Percentiles rank a stretch among this genome's conserved stretches.
These are phyloP conservation scores for Coemansia sp. DNA, from an alignment of 371 early-diverging fungal genomes.

Conservation along the genomic window DNA sequence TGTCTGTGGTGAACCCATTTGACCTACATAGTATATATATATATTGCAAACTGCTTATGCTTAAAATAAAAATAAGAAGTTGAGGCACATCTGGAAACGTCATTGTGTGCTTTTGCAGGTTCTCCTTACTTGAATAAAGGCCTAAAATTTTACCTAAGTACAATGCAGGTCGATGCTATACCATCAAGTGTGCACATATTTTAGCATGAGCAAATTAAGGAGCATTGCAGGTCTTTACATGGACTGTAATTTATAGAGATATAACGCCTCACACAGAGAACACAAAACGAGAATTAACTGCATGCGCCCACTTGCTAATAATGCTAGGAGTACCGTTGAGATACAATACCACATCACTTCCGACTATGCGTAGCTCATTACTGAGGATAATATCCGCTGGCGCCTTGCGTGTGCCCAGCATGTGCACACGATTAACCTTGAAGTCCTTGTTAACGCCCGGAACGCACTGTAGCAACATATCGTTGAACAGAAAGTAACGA, in stretches of 20 bases:
- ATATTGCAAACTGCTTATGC: too few relatives aligned
- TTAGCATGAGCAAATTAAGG: too few relatives aligned
- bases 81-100: too few relatives aligned
- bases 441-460: conserved; percentile 40
- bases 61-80: too few relatives aligned
- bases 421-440: conserved; percentile 24
- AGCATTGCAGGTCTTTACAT: too few relatives aligned
- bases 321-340: conserved; percentile 26
- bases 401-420: conserved; percentile 22
- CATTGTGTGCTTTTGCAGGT: too few relatives aligned
- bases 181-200: too few relatives aligned
- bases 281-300: conserved; percentile 34
- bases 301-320: conserved; percentile 44
- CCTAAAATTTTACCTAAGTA: too few relatives aligned
- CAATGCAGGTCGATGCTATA: too few relatives aligned
- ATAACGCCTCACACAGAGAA: not conserved
- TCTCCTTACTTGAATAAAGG: too few relatives aligned
- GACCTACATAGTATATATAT: too few relatives aligned
- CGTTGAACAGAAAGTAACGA: conserved; percentile 58
- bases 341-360: conserved; percentile 32
- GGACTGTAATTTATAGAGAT: not conserved
- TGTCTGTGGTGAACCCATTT: too few relatives aligned
- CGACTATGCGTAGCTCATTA: conserved; percentile 42
- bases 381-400: conserved; percentile 35
- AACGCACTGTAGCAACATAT: conserved; percentile 56